Evolutionary conservation across 2,329 filamentous ascomycete species (phyloP).

Genomic region (Xylariaceae sp.): DNA sequence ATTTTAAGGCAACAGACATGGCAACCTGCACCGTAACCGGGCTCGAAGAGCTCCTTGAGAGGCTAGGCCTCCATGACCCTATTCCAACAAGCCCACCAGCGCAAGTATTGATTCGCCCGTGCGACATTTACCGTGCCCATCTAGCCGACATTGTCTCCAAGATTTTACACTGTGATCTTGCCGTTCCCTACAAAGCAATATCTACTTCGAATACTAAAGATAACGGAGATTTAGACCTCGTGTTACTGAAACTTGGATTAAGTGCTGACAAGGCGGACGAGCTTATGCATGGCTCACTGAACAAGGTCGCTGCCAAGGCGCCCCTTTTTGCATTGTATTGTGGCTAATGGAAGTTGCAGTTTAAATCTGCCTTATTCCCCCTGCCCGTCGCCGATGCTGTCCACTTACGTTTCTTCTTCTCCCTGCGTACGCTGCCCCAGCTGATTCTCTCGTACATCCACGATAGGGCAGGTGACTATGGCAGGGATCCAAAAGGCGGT

Average conservation of each 20-base stretch:
- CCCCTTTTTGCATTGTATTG: not conserved
- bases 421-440: conserved; percentile 58
- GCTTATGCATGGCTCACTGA: conserved; percentile 25
- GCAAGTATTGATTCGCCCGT: conserved; percentile 33
- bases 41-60: conserved; percentile 63
- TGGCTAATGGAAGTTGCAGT: conserved; percentile 1
- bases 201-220: conserved; percentile 33
- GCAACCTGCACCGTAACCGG: conserved; percentile 64
- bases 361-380: conserved; percentile 52
- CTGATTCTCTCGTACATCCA: conserved; percentile 65
- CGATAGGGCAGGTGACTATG: conserved; percentile 61
- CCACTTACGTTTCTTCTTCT: conserved; percentile 71
- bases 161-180: conserved; percentile 29
- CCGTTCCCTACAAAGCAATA: conserved; percentile 41
- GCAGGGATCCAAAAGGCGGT: conserved; percentile 59
- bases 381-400: conserved; percentile 61
- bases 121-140: conserved; percentile 41
- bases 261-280: conserved; percentile 27
- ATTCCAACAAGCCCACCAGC: conserved; percentile 40
- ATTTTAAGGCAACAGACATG: conserved; percentile 35
- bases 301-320: conserved; percentile 21
- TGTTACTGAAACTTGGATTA: conserved; percentile 41
- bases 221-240: conserved; percentile 41
- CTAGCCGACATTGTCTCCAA: conserved; percentile 34
- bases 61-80: conserved; percentile 54